These are phyloP conservation scores for Ceratobasidium sp. DNA, from an alignment of 1,284 basidiomycete genomes.

Conservation along the genomic window DNA sequence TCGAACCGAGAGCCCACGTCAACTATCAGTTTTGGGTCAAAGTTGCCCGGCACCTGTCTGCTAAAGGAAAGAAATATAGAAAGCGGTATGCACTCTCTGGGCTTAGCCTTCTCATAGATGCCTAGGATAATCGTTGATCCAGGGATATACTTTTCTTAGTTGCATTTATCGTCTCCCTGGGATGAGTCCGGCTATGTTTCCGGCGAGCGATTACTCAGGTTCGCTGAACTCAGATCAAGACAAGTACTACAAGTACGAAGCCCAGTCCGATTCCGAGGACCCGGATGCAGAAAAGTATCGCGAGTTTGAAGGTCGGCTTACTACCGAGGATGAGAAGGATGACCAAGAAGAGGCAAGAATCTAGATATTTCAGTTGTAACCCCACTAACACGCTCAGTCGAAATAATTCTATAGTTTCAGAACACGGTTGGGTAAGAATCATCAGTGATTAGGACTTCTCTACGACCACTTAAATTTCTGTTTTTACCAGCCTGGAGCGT, in stretches of 20 bases:
- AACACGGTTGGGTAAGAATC: background rate
- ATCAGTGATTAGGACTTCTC: background rate
- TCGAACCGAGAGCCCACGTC: constrained; percentile 13
- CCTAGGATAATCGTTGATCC: too few species aligned
- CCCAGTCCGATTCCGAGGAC: too few species aligned
- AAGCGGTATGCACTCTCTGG: too few species aligned
- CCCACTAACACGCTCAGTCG: too few species aligned
- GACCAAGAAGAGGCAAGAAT: background rate
- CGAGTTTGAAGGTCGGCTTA: too few species aligned
- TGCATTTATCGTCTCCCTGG: too few species aligned
- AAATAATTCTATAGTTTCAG: too few species aligned
- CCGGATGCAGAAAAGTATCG: too few species aligned
- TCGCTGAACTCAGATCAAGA: background rate
- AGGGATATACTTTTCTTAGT: too few species aligned
- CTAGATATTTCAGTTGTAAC: too few species aligned
- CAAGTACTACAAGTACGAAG: background rate
- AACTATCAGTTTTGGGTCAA: constrained; percentile 31
- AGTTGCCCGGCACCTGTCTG: background rate
- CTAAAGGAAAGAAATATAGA: background rate
- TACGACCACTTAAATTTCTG: background rate
- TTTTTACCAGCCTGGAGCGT: background rate
- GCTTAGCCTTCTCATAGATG: too few species aligned
- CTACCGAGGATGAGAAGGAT: background rate
- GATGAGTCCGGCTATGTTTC: background rate
- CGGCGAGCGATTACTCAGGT: background rate